Base-by-base conservation (phyloP, 352 stramenopile genomes). In the Globisporangium yorkense region DNA sequence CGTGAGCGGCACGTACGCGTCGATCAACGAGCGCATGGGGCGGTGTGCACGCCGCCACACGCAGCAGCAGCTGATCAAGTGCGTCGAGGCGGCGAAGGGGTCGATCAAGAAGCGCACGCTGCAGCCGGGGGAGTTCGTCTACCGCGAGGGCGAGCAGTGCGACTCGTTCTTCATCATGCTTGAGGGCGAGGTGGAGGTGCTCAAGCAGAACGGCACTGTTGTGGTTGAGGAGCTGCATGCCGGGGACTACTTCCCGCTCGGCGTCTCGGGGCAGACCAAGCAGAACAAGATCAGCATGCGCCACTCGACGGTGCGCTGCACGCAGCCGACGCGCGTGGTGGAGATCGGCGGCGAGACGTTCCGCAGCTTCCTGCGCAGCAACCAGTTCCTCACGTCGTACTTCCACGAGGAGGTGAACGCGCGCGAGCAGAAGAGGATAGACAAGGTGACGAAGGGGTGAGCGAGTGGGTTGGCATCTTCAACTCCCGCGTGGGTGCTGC, bases 111-210 rank as follows among this genome's bases (percentile, higher is more conserved):
- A 87, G 65, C 69, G 68, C 10, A 71, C 77, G 41, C 79, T 89
- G 5, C 60, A 70, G 16, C 57, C 62, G 0, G 83, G 80, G 1
- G 80, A 93, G 35, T 84, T 88, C 57, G 75, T 93, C 46, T 93
- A 91, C 65, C 84, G 77, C 59, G 78, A 91, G 62, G 83, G 83
- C 10, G 83, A 93, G 55, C 64, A 70, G 31, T 84, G 75, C 43
- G 83, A 93, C 56, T 89, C 80, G 31, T 88, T 89, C 31, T 93
- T 86, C 57, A 93, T 93, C 41, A 65, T 93, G 20, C 59, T 89
- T 33, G 74, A 89, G 35, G 83, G 83, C 13, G 70, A 84, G 44
- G 70, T 91, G 0, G 72, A 93, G 66, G 83, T 93, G 16, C 66
- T 93, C 1, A 82, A 82, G 48, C 70, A 83, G 41, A 70, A 80